These are phyloP conservation scores for Nannizziopsis barbatae DNA, from an alignment of 2,329 filamentous ascomycete genomes.

Conservation along the genomic window DNA sequence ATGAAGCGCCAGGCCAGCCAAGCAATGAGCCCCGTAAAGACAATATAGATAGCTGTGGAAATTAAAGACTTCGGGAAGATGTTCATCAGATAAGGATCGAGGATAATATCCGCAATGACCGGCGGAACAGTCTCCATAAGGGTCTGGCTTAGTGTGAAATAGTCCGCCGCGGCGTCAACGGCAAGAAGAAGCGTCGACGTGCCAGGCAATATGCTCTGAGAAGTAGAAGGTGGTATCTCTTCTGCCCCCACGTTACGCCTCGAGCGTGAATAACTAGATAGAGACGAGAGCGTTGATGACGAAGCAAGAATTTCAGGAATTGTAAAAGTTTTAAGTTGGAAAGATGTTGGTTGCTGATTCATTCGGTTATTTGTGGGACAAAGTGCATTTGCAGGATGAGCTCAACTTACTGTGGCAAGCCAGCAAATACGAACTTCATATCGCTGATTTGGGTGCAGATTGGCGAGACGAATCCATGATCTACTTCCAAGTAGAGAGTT, in stretches of 20 bases:
- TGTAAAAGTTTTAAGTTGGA: constrained; percentile 56
- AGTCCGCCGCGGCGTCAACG: constrained; percentile 68
- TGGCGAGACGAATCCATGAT: constrained; percentile 69
- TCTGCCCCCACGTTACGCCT: not conserved
- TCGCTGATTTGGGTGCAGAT: constrained; percentile 57
- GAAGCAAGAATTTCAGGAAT: constrained; percentile 51
- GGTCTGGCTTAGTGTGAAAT: constrained; percentile 60
- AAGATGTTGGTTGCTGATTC: constrained; percentile 70
- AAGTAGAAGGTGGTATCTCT: not conserved
- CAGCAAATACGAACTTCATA: constrained; percentile 93
- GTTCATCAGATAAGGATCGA: constrained; percentile 77
- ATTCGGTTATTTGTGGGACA: not conserved
- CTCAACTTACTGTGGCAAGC: constrained; percentile 67
- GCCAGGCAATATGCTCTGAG: not conserved
- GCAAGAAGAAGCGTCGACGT: constrained; percentile 58
- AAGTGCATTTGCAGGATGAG: not conserved
- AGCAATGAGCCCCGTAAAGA: constrained; percentile 45
- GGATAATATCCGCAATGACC: constrained; percentile 67
- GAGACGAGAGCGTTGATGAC: constrained; percentile 51
- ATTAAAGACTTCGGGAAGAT: constrained; percentile 66
- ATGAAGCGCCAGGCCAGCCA: constrained; percentile 42
- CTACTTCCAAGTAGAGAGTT: constrained; percentile 46
- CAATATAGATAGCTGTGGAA: constrained; percentile 59
- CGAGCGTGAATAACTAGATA: not conserved
- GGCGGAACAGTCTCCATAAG: constrained; percentile 66